Conservation (phyloP, 805 yeast species). For the Metschnikowia matae region DNA sequence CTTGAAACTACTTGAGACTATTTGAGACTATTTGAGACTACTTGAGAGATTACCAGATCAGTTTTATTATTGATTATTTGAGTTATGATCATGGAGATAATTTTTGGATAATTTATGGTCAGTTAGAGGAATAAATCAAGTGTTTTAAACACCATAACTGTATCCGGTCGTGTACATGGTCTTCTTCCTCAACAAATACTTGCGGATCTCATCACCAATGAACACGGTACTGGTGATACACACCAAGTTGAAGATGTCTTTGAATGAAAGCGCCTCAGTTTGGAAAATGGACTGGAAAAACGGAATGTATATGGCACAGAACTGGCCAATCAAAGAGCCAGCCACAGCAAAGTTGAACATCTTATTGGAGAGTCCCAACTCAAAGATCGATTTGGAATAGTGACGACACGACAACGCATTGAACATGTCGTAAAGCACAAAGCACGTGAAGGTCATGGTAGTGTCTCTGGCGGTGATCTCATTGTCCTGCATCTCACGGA, state of each 20-base stretch:
- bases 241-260: slow-evolving; percentile 64
- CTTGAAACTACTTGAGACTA: too few relatives aligned
- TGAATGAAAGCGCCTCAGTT: slow-evolving; percentile 78
- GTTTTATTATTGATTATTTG: not conserved
- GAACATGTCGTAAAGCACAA: slow-evolving; percentile 94
- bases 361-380: slow-evolving; percentile 73
- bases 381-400: slow-evolving; percentile 74
- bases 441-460: slow-evolving; percentile 97
- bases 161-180: slow-evolving; percentile 11
- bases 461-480: slow-evolving; percentile 91
- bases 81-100: too few relatives aligned
- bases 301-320: slow-evolving; percentile 90
- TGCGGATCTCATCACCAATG: slow-evolving; percentile 79
- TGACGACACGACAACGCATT: slow-evolving; percentile 94
- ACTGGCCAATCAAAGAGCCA: slow-evolving; percentile 82
- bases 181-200: slow-evolving; percentile 38
- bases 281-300: slow-evolving; percentile 91
- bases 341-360: slow-evolving; percentile 95
- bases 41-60: not conserved
- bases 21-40: too few relatives aligned
- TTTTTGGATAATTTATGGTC: not conserved
- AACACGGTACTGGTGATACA: slow-evolving; percentile 74
- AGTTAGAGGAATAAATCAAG: not conserved
- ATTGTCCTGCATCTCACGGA: slow-evolving; percentile 80
- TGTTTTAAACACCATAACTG: slow-evolving; percentile 13